Evolutionary conservation across 768 basidiomycete species (phyloP), one percentile per base, ranked within the genome.

Genomic region (Exidia glandulosa): DNA sequence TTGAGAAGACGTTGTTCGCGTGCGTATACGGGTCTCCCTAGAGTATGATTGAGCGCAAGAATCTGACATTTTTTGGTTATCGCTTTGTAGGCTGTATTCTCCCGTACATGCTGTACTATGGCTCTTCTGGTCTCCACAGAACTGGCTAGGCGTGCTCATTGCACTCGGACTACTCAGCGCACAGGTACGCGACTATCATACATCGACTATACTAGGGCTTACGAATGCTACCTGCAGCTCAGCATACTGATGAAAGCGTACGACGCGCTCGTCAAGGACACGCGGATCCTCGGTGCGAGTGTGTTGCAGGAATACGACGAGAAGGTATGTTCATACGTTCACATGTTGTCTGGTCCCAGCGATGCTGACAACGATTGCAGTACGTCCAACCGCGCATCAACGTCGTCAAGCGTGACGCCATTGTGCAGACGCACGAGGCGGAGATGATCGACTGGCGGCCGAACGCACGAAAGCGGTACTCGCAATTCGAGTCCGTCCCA

Each of bases 291-390:
- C 60, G 80, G 87, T 10, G 80, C 86, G 2, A 90, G 92, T 68
- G 87, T 91, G 19, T 78, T 93, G 79, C 81, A 83, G 66, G 90
- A 93, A 71, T 93, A 93, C 66, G 87, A 93, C 62, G 76, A 83
- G 69, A 82, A 81, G 72, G 90, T 90, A 63, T 37, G 83, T 77
- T 2, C 3, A 19, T 9, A 13, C 41, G 32, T 2, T 23, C 19
- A 12, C 5, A 37, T 32, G 34, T 19, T n/a, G 33, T 3, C 27
- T 34, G n/a, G n/a, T 56, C 16, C 29, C 27, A 30, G 29, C 31
- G 19, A 29, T 25, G 31, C 27, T 63, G 31, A 7, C 57, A n/a
- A 25, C 4, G 12, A 23, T 31, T 29, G n/a, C 57, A 93, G 89
- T 93, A 90, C 68, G 90, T 93, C 2, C 82, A 87, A 65, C 91